Percentiles rank a stretch among this genome's conserved stretches.
Conservation (phyloP, 495 filamentous ascomycete species). For the Penicillium desertorum region DNA sequence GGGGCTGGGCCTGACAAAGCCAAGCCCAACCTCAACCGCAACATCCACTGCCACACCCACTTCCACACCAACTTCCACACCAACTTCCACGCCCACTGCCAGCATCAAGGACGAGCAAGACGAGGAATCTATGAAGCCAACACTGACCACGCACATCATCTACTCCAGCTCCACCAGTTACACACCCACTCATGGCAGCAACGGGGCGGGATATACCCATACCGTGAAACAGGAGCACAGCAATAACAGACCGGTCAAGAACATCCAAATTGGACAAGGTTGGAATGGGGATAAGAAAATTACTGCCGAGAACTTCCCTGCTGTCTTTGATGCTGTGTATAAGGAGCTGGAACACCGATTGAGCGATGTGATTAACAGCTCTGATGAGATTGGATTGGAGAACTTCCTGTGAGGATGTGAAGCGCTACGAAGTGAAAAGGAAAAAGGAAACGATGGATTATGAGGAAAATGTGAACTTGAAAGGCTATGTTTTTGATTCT, state of each 20-base stretch:
- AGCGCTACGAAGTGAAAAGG: background rate
- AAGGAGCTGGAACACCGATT: conserved; percentile 22
- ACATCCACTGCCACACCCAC: conserved; percentile 6
- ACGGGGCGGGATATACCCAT: conserved; percentile 12
- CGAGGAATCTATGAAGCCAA: conserved; percentile 2
- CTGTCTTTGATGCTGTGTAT: conserved; percentile 27
- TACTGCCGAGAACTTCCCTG: conserved; percentile 20
- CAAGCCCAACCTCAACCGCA: conserved; percentile 1
- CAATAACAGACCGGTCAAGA: conserved; percentile 18
- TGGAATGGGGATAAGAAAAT: conserved; percentile 17
- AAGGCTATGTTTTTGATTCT: background rate
- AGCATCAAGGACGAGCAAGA: conserved; percentile 7
- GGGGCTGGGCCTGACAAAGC: conserved; percentile 22
- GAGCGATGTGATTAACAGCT: conserved; percentile 30
- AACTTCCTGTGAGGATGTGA: background rate
- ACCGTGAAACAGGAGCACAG: conserved; percentile 13
- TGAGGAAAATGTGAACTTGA: background rate
- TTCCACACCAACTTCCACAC: background rate
- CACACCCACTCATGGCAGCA: background rate
- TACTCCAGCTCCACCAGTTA: conserved; percentile 8
- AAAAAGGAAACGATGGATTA: background rate
- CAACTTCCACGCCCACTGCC: conserved; percentile 2
- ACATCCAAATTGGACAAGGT: conserved; percentile 22
- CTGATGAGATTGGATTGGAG: conserved; percentile 34
- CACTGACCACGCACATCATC: conserved; percentile 10